Percentiles rank a stretch among this genome's conserved stretches.
phyloP scores from a whole-genome alignment of 495 filamentous ascomycete species.

The Elasticomyces elasticus region DNA sequence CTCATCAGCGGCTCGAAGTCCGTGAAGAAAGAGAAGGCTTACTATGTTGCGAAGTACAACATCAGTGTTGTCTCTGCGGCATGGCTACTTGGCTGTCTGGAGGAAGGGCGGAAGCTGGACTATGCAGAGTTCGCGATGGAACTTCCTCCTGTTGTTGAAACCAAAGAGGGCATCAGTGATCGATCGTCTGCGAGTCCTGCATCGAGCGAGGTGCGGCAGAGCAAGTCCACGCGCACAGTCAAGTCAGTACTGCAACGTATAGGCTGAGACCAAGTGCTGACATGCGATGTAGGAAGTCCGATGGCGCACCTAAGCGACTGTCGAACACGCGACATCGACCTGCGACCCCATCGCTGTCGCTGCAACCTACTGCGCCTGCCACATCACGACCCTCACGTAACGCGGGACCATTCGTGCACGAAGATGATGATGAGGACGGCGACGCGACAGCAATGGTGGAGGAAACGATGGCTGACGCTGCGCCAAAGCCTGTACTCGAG shows the following conservation, averaged over 20 bases:
- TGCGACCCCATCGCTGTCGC: slow-evolving; percentile 10
- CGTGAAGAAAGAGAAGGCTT: slow-evolving; percentile 65
- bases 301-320: slow-evolving; percentile 1
- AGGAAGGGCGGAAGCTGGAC: slow-evolving; percentile 9
- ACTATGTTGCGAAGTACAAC: slow-evolving; percentile 58
- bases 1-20: slow-evolving; percentile 54
- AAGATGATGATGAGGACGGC: slow-evolving; percentile 19
- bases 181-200: slow-evolving; percentile 6
- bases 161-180: background rate
- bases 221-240: background rate
- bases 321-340: slow-evolving; percentile 12
- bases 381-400: background rate
- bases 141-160: background rate
- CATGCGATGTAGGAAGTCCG: background rate
- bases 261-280: too few relatives aligned
- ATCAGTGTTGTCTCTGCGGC: slow-evolving; percentile 67
- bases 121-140: slow-evolving; percentile 1
- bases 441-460: background rate
- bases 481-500: background rate
- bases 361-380: slow-evolving; percentile 4
- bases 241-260: background rate
- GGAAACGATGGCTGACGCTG: background rate
- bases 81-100: slow-evolving; percentile 81
- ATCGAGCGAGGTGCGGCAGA: slow-evolving; percentile 3
- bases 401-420: slow-evolving; percentile 11